Evolutionary conservation across 2,329 filamentous ascomycete genomes (phyloP), one percentile per base, ranked within the genome.

Genomic region (Teratosphaeria destructans): DNA sequence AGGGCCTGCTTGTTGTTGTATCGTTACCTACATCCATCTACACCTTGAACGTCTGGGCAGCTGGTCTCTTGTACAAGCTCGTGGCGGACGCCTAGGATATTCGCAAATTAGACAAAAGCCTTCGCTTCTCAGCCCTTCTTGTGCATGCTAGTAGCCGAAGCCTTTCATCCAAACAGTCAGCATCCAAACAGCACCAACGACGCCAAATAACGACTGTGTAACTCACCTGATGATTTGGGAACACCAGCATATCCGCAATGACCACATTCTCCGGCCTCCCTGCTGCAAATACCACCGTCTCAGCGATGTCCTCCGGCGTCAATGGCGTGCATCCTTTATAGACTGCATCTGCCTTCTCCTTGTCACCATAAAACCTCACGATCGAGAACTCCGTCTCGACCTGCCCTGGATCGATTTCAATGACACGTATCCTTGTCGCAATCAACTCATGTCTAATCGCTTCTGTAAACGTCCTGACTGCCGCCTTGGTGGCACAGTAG

Each of bases 311-410:
- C 56, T 94, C 89, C 0, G 89, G 88, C 0, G 90, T 95, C 66
- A 96, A 79, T 49, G 92, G 91, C 65, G 95, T 88, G 66, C 83
- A 86, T 57, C 86, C 87, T 86, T 86, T 85, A 74, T 96, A 96
- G 57, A 96, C 90, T 56, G 89, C 88, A 78, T 94, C 89, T 4
- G 92, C 92, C 79, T 95, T 95, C 62, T 81, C 72, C 79, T 92
- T 92, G 73, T 96, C 92, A 5, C 92, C 92, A 63, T 89, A 86
- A 74, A 94, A 96, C 62, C 92, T 82, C 52, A 96, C 89, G 19
- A 96, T 79, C 2, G 88, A 93, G 76, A 96, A 96, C 72, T 96
- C 89, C 53, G 92, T 96, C 80, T 96, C 90, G 54, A 96, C 91
- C 76, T 95, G 91, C 29, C 92, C 92, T 0, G 92, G 92, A 69